Percentiles rank a stretch among this genome's conserved stretches.
These are phyloP conservation scores for Candida dendrica DNA, from an alignment of 805 yeast genomes.

Conservation along the genomic window DNA sequence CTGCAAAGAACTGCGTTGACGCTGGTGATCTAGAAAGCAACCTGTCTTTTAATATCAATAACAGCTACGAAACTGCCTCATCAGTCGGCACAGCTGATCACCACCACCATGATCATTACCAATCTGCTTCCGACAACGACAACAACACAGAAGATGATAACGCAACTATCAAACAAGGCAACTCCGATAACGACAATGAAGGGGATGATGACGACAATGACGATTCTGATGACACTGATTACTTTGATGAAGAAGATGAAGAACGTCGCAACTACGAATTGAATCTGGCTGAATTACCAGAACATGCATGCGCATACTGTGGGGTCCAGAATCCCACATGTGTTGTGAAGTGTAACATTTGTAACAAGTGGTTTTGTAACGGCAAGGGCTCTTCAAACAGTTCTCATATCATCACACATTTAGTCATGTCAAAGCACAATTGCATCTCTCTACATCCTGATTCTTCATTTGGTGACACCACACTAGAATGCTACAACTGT, in stretches of 20 bases:
- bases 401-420: conserved; percentile 81
- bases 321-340: conserved; percentile 58
- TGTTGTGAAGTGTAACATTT: conserved; percentile 68
- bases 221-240: background rate
- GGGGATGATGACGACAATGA: background rate
- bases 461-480: conserved; percentile 80
- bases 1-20: background rate
- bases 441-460: conserved; percentile 68
- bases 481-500: conserved; percentile 85
- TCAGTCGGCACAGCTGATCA: background rate
- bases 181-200: background rate
- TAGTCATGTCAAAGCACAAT: conserved; percentile 75
- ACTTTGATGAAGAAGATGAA: conserved; percentile 2
- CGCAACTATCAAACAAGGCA: background rate
- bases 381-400: conserved; percentile 45
- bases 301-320: conserved; percentile 60
- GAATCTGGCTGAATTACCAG: conserved; percentile 17
- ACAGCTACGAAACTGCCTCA: background rate
- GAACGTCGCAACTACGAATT: conserved; percentile 1
- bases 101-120: background rate
- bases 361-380: conserved; percentile 89
- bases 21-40: background rate
- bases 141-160: conserved; percentile 2
- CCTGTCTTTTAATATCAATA: background rate
- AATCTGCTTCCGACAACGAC: background rate